Evolutionary conservation across 768 basidiomycete genomes (phyloP).

Genomic region (Lanmaoa pseudosensibilis): DNA sequence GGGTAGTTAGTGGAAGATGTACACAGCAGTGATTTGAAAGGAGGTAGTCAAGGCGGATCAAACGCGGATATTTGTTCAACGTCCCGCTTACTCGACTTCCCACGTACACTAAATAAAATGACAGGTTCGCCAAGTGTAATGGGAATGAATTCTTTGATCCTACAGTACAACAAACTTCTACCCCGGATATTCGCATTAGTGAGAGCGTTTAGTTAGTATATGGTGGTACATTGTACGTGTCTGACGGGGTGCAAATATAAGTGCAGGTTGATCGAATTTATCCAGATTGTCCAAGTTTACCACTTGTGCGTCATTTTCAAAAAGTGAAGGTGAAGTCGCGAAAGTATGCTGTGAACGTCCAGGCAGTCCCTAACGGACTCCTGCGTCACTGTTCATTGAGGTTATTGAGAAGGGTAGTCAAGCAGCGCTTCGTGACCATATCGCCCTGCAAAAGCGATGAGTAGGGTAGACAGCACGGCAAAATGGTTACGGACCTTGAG

Average conservation of each 20-base stretch:
- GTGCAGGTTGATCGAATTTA: slow-evolving; percentile 26
- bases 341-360: slow-evolving; percentile 7
- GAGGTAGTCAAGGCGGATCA: neutral
- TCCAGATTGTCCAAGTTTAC: slow-evolving; percentile 34
- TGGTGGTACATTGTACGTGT: slow-evolving; percentile 33
- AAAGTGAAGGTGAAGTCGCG: slow-evolving; percentile 4
- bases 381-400: slow-evolving; percentile 61
- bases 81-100: slow-evolving; percentile 13
- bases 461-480: neutral
- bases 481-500: slow-evolving; percentile 64
- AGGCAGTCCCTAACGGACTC: neutral
- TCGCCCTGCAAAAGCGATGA: slow-evolving; percentile 63
- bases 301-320: slow-evolving; percentile 23
- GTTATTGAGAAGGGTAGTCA: slow-evolving; percentile 88
- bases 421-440: slow-evolving; percentile 95
- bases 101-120: slow-evolving; percentile 6
- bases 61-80: too few species aligned
- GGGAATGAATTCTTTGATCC: slow-evolving; percentile 23
- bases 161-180: slow-evolving; percentile 38
- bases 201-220: slow-evolving; percentile 29
- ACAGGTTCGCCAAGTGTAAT: neutral
- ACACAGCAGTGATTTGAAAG: neutral
- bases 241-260: slow-evolving; percentile 30
- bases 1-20: neutral
- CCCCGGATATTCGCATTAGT: slow-evolving; percentile 34